Base-by-base conservation (phyloP, 352 stramenopile genomes). In the Globisporangium irregulare region DNA sequence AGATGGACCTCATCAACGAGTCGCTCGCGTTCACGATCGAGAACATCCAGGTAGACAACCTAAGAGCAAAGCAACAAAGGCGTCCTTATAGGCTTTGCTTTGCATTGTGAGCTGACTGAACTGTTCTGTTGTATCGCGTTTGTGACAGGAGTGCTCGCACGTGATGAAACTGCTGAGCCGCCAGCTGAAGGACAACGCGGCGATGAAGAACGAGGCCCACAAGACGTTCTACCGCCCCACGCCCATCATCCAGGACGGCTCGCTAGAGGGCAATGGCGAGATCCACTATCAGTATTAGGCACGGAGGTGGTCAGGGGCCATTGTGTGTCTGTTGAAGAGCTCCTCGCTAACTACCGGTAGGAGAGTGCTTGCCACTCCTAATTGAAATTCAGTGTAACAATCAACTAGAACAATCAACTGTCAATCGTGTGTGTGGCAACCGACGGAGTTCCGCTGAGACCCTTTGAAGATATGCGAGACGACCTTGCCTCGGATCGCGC, bases 11-110 rank as follows among this genome's bases (percentile, higher is more conserved):
- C 54, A 87, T 92, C 66, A 92, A 92, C 64, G 85, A 93, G 64
- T 93, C 85, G 53, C 70, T 93, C 54, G 83, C 83, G 12, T 93
- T 91, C 64, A 90, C 83, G 10, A 92, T 93, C 56, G 85, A 92
- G 50, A 92, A 92, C 62, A 84, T 92, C 51, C 83, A 91, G 68
- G 43, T 50, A 22, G 15, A 0, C 1, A 41, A 10, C 36, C 5
- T 9, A 20, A 22, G 43, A n/a, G 43, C 6, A 3, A 29, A 29
- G 27, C 27, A 22, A 8, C 14, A 15, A 6, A 48, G 12, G 78
- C 81, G 27, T 41, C 9, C 18, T 29, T 56, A 15, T 29, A 14
- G 10, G 0, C 7, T 53, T 18, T 24, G 24, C 2, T 34, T 48
- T 36, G 20, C 36, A 14, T 34, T 8, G 22, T 8, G 14, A 8